Evolutionary conservation across 306 rosid species (phyloP).

Genomic region (Cajanus cajan): DNA sequence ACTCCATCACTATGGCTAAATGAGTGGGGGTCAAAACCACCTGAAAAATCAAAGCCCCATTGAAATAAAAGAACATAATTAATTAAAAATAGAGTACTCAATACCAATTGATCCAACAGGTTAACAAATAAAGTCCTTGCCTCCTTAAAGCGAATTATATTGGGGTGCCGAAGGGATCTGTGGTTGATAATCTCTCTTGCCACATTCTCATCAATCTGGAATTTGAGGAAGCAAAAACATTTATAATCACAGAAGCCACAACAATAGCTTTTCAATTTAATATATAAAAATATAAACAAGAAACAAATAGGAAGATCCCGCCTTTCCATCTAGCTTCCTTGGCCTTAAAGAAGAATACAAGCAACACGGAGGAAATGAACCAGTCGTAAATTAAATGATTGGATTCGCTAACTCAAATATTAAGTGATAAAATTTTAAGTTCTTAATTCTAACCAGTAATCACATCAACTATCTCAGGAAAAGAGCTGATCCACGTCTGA

Average conservation of each 20-base stretch:
- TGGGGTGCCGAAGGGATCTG: slow-evolving; percentile 76
- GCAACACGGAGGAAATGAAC: neutral
- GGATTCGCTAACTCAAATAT: slow-evolving; percentile 18
- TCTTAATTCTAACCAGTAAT: slow-evolving; percentile 8
- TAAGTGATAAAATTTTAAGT: neutral
- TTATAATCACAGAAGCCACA: slow-evolving; percentile 1
- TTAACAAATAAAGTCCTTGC: slow-evolving; percentile 33
- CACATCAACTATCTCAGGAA: slow-evolving; percentile 13
- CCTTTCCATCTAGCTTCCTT: slow-evolving; percentile 5
- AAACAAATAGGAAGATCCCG: neutral
- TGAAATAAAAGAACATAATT: neutral
- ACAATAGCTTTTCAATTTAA: slow-evolving; percentile 12
- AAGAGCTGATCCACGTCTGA: neutral
- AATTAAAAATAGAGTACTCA: neutral
- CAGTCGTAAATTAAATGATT: too few relatives aligned
- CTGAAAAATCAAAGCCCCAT: slow-evolving; percentile 36
- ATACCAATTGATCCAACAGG: slow-evolving; percentile 7
- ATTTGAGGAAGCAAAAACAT: neutral
- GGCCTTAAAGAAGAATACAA: neutral
- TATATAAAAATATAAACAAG: slow-evolving; percentile 1
- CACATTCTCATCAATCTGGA: slow-evolving; percentile 79
- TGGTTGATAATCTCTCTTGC: slow-evolving; percentile 80
- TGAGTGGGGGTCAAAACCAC: slow-evolving; percentile 76
- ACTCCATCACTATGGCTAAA: slow-evolving; percentile 73
- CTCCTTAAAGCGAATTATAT: slow-evolving; percentile 82